Percentiles rank a stretch among this genome's conserved stretches.
Conservation (phyloP, 2,329 filamentous ascomycete species). For the Periconia digitata region DNA sequence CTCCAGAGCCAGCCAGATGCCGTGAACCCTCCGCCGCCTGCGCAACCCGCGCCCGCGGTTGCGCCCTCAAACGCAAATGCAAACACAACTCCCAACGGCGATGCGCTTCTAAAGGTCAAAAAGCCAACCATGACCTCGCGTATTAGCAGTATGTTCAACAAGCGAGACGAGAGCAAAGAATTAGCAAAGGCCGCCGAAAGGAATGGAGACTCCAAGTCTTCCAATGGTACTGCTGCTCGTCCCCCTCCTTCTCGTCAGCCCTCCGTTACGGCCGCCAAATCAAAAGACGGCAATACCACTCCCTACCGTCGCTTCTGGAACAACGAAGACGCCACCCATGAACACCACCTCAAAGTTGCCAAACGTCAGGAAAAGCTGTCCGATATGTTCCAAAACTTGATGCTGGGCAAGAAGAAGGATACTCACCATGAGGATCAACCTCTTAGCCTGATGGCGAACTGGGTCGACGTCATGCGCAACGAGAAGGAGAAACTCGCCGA, state of each 20-base stretch:
- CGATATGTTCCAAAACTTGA: slow-evolving; percentile 84
- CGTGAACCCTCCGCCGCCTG: slow-evolving; percentile 29
- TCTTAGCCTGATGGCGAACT: slow-evolving; percentile 88
- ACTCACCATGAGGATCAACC: slow-evolving; percentile 71
- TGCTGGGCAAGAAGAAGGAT: slow-evolving; percentile 80
- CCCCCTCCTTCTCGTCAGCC: slow-evolving; percentile 20
- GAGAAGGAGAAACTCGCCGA: slow-evolving; percentile 76
- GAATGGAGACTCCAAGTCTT: slow-evolving; percentile 21
- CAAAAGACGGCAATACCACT: slow-evolving; percentile 25
- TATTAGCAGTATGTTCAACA: slow-evolving; percentile 43
- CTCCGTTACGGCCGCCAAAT: slow-evolving; percentile 33
- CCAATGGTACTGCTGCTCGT: slow-evolving; percentile 30
- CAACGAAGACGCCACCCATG: slow-evolving; percentile 70
- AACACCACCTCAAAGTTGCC: slow-evolving; percentile 85
- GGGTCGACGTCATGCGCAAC: slow-evolving; percentile 90
- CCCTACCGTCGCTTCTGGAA: slow-evolving; percentile 57
- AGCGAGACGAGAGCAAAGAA: slow-evolving; percentile 33
- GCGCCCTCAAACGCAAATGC: background rate
- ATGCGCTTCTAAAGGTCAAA: slow-evolving; percentile 37
- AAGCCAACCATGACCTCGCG: slow-evolving; percentile 48
- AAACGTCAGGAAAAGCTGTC: slow-evolving; percentile 93
- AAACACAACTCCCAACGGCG: slow-evolving; percentile 30
- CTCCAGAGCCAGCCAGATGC: slow-evolving; percentile 41
- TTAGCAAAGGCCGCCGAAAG: slow-evolving; percentile 28
- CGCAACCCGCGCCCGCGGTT: slow-evolving; percentile 18